phyloP scores from a whole-genome alignment of 192 early-diverging fungal species.

The Cladochytrium replicatum region DNA sequence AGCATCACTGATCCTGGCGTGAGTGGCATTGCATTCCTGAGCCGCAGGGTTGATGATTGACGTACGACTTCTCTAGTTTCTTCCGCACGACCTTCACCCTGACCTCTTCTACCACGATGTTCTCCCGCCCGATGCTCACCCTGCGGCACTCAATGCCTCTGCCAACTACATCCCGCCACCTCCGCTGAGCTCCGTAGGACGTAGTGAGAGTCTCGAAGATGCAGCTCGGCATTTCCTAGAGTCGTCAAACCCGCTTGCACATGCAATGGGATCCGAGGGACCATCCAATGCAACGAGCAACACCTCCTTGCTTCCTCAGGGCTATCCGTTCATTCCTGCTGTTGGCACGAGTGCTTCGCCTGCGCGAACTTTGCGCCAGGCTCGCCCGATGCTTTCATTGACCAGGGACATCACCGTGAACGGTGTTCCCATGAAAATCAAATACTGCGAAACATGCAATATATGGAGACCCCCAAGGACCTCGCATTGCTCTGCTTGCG shows the following conservation, averaged over 20 bases:
- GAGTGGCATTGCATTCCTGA: constrained; percentile 5
- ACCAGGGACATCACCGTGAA: constrained; percentile 42
- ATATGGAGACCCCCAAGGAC: constrained; percentile 82
- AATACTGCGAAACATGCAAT: constrained; percentile 84
- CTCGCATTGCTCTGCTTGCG: constrained; percentile 79
- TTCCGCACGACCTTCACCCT: background rate
- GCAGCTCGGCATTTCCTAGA: background rate
- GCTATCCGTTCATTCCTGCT: constrained; percentile 9
- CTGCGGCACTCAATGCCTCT: background rate
- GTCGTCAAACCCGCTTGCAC: background rate
- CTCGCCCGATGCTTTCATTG: no score
- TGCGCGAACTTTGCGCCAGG: no score
- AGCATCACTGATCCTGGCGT: constrained; percentile 34
- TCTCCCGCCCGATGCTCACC: background rate
- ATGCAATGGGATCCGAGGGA: background rate
- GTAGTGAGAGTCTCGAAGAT: no score
- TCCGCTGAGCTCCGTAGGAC: no score
- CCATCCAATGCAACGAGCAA: background rate
- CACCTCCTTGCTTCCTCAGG: constrained; percentile 6
- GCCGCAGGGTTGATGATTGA: background rate
- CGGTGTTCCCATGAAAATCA: constrained; percentile 52
- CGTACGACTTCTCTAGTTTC: background rate
- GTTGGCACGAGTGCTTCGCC: no score
- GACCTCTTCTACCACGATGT: constrained; percentile 3
- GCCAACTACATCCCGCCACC: background rate